Percentiles rank a stretch among this genome's conserved stretches.
Evolutionary conservation across 768 basidiomycete species (phyloP).

Genomic region (Mycena rosella): DNA sequence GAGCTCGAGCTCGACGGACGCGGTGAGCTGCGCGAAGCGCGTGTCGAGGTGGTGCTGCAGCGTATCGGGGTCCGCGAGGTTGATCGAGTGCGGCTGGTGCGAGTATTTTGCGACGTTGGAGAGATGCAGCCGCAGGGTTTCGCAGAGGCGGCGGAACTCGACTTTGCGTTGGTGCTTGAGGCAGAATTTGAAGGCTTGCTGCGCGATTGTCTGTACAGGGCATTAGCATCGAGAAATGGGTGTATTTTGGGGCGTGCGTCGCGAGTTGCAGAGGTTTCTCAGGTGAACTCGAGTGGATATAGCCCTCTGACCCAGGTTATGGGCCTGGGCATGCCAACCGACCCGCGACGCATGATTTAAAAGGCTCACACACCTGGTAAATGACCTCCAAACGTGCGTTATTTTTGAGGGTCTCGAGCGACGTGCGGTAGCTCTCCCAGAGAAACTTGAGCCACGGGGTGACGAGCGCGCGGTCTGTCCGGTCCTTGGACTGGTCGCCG

Average conservation of each 20-base stretch:
- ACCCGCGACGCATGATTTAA: too few species aligned
- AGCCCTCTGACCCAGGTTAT: too few species aligned
- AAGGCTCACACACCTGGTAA: slow-evolving; percentile 79
- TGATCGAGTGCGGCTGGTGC: slow-evolving; percentile 94
- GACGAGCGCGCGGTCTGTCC: slow-evolving; percentile 94
- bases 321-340: too few species aligned
- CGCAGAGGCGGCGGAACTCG: slow-evolving; percentile 96
- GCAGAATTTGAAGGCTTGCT: slow-evolving; percentile 98
- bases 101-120: slow-evolving; percentile 95
- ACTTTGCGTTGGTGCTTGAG: slow-evolving; percentile 93
- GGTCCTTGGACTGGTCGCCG: slow-evolving; percentile 90
- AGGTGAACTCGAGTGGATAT: too few species aligned
- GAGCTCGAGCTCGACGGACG: slow-evolving; percentile 96
- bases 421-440: slow-evolving; percentile 99
- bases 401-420: slow-evolving; percentile 95
- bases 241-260: too few species aligned
- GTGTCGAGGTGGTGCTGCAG: slow-evolving; percentile 97
- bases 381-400: slow-evolving; percentile 93
- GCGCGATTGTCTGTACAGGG: slow-evolving; percentile 83
- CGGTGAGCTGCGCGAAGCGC: slow-evolving; percentile 95
- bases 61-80: slow-evolving; percentile 94
- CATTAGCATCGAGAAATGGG: slow-evolving; percentile 12
- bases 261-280: too few species aligned
- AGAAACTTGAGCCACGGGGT: slow-evolving; percentile 98
- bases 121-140: slow-evolving; percentile 95